phyloP scores from a whole-genome alignment of 225 moss, liverwort and hornwort species.

The Anthoceros angustus region DNA sequence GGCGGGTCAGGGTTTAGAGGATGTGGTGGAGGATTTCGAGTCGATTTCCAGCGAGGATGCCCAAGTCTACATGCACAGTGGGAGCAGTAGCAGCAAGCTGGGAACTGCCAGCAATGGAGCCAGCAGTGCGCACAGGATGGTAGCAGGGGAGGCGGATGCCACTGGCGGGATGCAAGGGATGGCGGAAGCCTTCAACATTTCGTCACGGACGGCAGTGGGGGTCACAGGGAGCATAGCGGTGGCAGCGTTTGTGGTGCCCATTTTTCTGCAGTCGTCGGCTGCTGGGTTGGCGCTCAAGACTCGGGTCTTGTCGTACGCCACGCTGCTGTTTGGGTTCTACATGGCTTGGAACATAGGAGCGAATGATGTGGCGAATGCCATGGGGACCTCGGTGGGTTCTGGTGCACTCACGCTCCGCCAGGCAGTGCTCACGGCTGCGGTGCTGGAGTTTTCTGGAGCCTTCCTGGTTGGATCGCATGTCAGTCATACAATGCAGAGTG shows the following conservation, averaged over 20 bases:
- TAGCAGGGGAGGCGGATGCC: neutral
- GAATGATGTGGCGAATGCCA: conserved; percentile 89
- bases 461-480: conserved; percentile 80
- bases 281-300: conserved; percentile 38
- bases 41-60: conserved; percentile 1
- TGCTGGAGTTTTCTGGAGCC: conserved; percentile 74
- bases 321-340: conserved; percentile 71
- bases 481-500: conserved; percentile 92
- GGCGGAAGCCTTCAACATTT: conserved; percentile 74
- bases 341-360: conserved; percentile 99
- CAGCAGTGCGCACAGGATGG: neutral
- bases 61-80: neutral
- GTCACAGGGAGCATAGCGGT: conserved; percentile 46
- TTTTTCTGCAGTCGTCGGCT: conserved; percentile 65
- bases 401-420: conserved; percentile 75
- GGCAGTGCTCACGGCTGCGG: conserved; percentile 70
- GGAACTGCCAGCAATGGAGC: neutral
- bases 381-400: conserved; percentile 93
- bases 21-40: neutral
- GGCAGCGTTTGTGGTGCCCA: conserved; percentile 45
- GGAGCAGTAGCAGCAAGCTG: neutral
- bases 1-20: neutral
- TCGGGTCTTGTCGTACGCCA: conserved; percentile 51
- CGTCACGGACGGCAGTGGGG: conserved; percentile 46
- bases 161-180: conserved; percentile 44